Percentiles rank a stretch among this genome's conserved stretches.
Conservation (phyloP, 495 filamentous ascomycete genomes). For the Emericellopsis terricola region DNA sequence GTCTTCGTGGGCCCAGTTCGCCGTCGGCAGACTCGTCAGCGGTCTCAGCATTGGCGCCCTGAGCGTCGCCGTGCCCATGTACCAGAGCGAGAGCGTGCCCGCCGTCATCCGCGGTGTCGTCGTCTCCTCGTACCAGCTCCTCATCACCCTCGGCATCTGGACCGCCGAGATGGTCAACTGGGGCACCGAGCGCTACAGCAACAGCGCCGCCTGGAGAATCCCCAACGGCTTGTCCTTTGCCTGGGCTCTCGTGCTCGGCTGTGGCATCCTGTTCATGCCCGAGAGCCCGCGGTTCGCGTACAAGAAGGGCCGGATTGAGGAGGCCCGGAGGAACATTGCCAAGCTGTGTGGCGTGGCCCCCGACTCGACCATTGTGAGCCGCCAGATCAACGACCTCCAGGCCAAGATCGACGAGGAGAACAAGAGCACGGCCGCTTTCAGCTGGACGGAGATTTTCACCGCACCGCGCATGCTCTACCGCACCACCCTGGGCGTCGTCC, state of each 20-base stretch:
- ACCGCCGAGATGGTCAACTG: constrained; percentile 68
- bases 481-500: constrained; percentile 44
- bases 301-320: constrained; percentile 42
- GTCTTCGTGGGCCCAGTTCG: constrained; percentile 30
- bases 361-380: constrained; percentile 42
- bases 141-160: constrained; percentile 78
- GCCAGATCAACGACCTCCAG: constrained; percentile 60
- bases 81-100: constrained; percentile 52
- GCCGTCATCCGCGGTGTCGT: constrained; percentile 47
- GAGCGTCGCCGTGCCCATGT: constrained; percentile 56
- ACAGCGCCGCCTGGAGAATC: constrained; percentile 55
- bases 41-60: constrained; percentile 55
- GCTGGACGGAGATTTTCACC: constrained; percentile 50
- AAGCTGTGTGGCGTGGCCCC: constrained; percentile 49
- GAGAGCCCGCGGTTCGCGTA: constrained; percentile 58
- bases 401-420: constrained; percentile 43
- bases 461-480: constrained; percentile 59
- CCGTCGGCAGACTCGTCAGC: constrained; percentile 37
- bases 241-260: constrained; percentile 55
- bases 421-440: constrained; percentile 35
- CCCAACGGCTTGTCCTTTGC: constrained; percentile 65
- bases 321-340: constrained; percentile 50
- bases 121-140: constrained; percentile 63
- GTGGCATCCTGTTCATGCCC: constrained; percentile 52
- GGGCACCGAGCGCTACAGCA: constrained; percentile 36